Base-by-base conservation (phyloP, 225 moss, liverwort and hornwort genomes). In the Climacium dendroides region DNA sequence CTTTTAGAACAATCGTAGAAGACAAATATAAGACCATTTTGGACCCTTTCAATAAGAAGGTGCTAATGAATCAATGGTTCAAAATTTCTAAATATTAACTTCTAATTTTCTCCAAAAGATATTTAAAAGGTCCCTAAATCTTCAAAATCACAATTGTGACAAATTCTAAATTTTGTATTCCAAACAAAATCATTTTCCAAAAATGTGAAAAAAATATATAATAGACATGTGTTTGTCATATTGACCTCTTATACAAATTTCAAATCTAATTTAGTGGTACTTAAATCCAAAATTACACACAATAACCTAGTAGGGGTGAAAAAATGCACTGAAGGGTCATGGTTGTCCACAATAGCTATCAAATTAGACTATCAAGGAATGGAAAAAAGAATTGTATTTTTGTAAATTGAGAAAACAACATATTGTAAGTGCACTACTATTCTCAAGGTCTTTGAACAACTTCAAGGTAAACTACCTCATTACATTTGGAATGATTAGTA, bases 401-500 rank as follows among this genome's bases (percentile, higher is more conserved):
- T 66, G n/a, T 20, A 11, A 66, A 66, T n/a, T 35, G 35, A 35
- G 0, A 6, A n/a, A n/a, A 10, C 11, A 66, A 66, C 6, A n/a
- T 5, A 66, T n/a, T n/a, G n/a, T 5, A 18, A 32, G 5, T 34
- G 8, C 62, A 62, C 30, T 3, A 34, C 4, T 34, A 34, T 34
- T 64, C 18, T 34, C 0, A 18, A 64, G 19, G 34, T 30, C 63
- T 63, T 63, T 17, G 32, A 16, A 63, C 59, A 79, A 41, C 8
- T 59, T 2, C 12, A 25, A 25, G 10, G 35, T 65, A 35, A 65
- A 35, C 18, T 9, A 66, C 37, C 22, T 5, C n/a, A n/a, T 5
- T 23, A 4, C 4, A 0, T 0, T 2, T 4, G 13, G 0, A 67
- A 37, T 67, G 67, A 67, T 22, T 22, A 13, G 11, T 20, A 12